phyloP scores from a whole-genome alignment of 2,329 filamentous ascomycete genomes.

The Aspergillus niger region DNA sequence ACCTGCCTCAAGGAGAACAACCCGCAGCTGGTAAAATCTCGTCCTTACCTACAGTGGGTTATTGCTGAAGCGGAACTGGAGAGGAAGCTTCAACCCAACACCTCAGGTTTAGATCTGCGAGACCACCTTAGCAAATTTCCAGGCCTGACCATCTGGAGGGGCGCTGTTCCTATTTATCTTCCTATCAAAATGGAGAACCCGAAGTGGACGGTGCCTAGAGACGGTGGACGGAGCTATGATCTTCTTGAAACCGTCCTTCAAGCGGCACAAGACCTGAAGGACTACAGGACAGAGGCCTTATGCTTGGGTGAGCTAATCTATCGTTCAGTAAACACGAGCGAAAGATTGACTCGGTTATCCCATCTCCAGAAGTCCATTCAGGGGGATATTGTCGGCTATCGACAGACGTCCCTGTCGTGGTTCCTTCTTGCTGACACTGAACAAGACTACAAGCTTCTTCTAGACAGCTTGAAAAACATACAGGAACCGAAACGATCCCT shows the following conservation, averaged over 20 bases:
- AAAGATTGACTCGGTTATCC: not conserved
- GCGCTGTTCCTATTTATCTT: not conserved
- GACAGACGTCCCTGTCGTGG: not conserved
- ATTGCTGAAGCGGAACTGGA: not conserved
- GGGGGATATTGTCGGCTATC: not conserved
- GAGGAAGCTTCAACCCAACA: not conserved
- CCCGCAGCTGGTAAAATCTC: not conserved
- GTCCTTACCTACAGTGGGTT: not conserved
- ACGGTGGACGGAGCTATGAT: not conserved
- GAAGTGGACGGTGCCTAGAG: not conserved
- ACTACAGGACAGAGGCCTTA: not conserved
- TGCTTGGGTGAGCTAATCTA: not conserved
- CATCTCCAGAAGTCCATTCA: not conserved
- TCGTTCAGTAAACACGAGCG: not conserved
- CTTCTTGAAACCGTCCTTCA: not conserved
- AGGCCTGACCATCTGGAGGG: not conserved
- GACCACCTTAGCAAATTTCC: not conserved
- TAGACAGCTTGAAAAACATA: not conserved
- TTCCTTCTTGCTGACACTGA: not conserved
- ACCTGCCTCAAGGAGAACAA: not conserved
- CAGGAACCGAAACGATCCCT: fast-evolving
- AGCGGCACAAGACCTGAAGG: not conserved
- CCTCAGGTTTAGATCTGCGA: not conserved
- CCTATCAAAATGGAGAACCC: not conserved
- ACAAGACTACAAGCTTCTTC: not conserved